Conservation (phyloP, 2,329 filamentous ascomycete species). For the Rhinocladiella similis region DNA sequence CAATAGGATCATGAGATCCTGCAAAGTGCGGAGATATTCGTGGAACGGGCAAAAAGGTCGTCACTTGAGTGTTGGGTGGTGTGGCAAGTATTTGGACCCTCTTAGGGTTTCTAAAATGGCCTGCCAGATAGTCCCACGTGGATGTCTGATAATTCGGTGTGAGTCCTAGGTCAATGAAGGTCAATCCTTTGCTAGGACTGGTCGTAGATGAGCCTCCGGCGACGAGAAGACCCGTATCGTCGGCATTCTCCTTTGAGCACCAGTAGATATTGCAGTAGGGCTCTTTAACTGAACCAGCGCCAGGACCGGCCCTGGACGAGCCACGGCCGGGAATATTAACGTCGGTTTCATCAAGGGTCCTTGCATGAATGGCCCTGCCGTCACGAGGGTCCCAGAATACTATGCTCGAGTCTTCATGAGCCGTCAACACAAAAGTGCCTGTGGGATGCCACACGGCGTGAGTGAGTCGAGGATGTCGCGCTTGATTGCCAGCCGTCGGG, state of each 20-base stretch:
- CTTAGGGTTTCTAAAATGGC: constrained; percentile 77
- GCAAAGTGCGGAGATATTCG: constrained; percentile 80
- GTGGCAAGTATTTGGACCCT: constrained; percentile 69
- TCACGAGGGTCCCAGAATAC: constrained; percentile 95
- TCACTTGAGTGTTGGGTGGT: constrained; percentile 73
- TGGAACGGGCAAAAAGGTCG: constrained; percentile 81
- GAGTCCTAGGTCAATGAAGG: constrained; percentile 82
- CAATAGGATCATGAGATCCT: constrained; percentile 87
- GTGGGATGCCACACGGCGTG: constrained; percentile 94
- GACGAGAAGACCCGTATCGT: constrained; percentile 86
- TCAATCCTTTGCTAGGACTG: constrained; percentile 71
- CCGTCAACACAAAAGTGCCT: constrained; percentile 82
- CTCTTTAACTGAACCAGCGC: constrained; percentile 62
- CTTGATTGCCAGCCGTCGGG: constrained; percentile 53
- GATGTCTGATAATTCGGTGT: constrained; percentile 92
- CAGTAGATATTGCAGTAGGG: constrained; percentile 79
- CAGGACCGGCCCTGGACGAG: constrained; percentile 40
- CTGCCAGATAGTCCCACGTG: constrained; percentile 77
- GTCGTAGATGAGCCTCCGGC: constrained; percentile 75
- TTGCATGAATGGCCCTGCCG: constrained; percentile 76
- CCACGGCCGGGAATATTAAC: constrained; percentile 65
- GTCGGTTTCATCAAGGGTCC: constrained; percentile 73
- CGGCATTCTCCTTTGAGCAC: constrained; percentile 92
- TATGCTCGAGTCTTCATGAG: constrained; percentile 85
- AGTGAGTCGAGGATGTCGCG: constrained; percentile 71